phyloP scores from a whole-genome alignment of 345 rosid species.

The Anastatica hierochuntica region DNA sequence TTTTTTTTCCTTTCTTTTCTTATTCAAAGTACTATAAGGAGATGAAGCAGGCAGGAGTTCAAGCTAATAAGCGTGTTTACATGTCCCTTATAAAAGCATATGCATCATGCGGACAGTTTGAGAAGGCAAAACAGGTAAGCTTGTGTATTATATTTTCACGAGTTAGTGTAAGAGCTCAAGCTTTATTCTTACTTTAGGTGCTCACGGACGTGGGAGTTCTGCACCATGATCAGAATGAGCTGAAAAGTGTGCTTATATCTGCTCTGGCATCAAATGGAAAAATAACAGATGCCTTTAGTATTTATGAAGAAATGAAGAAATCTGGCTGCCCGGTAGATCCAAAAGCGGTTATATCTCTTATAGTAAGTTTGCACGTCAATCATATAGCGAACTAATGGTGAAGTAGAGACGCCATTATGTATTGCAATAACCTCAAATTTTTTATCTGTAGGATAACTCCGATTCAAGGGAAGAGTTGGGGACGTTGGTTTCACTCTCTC shows the following conservation, averaged over 20 bases:
- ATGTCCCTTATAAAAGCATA: slow-evolving; percentile 39
- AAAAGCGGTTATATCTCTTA: slow-evolving; percentile 49
- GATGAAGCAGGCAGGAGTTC: slow-evolving; percentile 34
- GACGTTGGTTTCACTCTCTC: slow-evolving; percentile 36
- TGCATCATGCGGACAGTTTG: slow-evolving; percentile 55
- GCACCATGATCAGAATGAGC: slow-evolving; percentile 39
- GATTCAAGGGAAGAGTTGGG: slow-evolving; percentile 38
- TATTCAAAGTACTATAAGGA: slow-evolving; percentile 43
- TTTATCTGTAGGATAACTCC: slow-evolving; percentile 37
- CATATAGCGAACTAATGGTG: background rate
- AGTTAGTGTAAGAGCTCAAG: slow-evolving; percentile 6
- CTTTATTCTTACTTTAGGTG: slow-evolving; percentile 41
- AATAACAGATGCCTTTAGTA: slow-evolving; percentile 48
- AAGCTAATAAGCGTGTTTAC: slow-evolving; percentile 39
- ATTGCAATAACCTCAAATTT: background rate
- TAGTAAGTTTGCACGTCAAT: slow-evolving; percentile 41
- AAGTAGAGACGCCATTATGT: background rate
- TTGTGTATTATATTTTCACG: background rate
- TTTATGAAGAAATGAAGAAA: slow-evolving; percentile 60
- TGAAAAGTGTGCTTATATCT: slow-evolving; percentile 54
- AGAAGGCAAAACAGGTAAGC: slow-evolving; percentile 89
- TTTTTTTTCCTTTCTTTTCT: too few relatives aligned
- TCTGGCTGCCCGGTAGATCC: slow-evolving; percentile 43
- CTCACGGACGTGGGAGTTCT: slow-evolving; percentile 25
- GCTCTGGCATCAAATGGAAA: slow-evolving; percentile 67